phyloP scores from a whole-genome alignment of 495 filamentous ascomycete genomes.

The Podospora pseudocomata region DNA sequence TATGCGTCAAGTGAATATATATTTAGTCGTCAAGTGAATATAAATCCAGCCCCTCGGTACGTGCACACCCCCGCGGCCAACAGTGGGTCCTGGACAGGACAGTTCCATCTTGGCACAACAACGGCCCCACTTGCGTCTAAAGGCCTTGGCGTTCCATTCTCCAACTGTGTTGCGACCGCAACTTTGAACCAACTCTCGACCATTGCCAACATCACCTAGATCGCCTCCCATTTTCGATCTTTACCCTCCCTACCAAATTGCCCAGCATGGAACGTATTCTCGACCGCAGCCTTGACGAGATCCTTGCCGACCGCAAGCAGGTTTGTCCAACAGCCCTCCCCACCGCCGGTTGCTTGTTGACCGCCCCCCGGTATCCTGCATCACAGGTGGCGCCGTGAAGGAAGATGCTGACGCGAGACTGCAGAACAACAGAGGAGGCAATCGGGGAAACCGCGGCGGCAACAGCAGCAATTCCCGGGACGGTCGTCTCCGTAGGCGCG shows the following conservation, averaged over 20 bases:
- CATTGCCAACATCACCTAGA: neutral
- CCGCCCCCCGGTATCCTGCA: neutral
- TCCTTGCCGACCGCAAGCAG: constrained; percentile 75
- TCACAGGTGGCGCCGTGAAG: neutral
- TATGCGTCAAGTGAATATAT: neutral
- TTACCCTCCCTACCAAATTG: neutral
- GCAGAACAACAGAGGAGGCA: constrained; percentile 23
- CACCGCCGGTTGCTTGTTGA: neutral
- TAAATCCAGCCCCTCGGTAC: neutral
- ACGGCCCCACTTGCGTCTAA: neutral
- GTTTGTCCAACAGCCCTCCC: constrained; percentile 20
- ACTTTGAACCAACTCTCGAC: neutral
- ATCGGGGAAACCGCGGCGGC: constrained; percentile 23
- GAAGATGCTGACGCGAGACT: constrained; percentile 12
- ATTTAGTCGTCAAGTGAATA: neutral
- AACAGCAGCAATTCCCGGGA: constrained; percentile 28
- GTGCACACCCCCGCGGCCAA: neutral
- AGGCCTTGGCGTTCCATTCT: neutral
- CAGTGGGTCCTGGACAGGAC: neutral
- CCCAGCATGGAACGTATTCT: constrained; percentile 34
- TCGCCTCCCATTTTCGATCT: neutral
- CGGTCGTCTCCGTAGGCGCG: constrained; percentile 53
- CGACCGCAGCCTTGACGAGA: constrained; percentile 82
- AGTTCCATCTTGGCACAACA: neutral
- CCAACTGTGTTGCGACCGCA: neutral